Evolutionary conservation across 2,329 filamentous ascomycete genomes (phyloP), one percentile per base, ranked within the genome.

Genomic region (Fusarium sp.): DNA sequence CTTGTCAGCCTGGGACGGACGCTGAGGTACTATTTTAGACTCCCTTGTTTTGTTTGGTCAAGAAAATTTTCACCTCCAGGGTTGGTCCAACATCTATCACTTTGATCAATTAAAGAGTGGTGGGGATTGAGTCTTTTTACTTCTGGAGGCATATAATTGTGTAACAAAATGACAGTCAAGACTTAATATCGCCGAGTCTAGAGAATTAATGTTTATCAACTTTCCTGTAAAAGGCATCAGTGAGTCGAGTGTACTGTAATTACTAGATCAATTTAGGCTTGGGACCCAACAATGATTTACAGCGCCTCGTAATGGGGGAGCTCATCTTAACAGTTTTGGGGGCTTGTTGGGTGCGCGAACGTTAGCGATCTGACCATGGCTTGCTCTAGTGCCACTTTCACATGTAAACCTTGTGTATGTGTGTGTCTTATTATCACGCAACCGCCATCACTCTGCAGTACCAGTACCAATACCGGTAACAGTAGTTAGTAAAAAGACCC

Each of bases 61-160:
- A 59, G 49, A 66, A 66, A 69, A 46, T 46, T 62, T 66, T 65
- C 64, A 47, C 51, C 50, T 68, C 50, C 54, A 56, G 49, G 52
- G 62, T 42, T 52, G 32, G 24, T 52, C 22, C 49, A 38, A 15
- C 18, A 29, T 29, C 27, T 29, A 27, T 27, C 27, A 27, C 27
- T 27, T 27, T 27, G 1, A 29, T 29, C 10, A 29, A 29, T 47
- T n/a, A 24, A 34, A 47, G 60, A 20, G 46, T 49, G 50, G 69
- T 70, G 70, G 66, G 50, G 62, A 56, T 34, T 34, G 47, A 53
- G 32, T 45, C 20, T 38, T 60, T 59, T 45, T 29, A 29, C 27
- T 29, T 29, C 27, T 29, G 27, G 27, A 29, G 27, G 27, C 10
- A 29, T 29, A 29, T 29, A 29, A 29, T 29, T 29, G 27, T 29